Base-by-base conservation (phyloP, 352 stramenopile genomes). In the Globisporangium uncinulatum region DNA sequence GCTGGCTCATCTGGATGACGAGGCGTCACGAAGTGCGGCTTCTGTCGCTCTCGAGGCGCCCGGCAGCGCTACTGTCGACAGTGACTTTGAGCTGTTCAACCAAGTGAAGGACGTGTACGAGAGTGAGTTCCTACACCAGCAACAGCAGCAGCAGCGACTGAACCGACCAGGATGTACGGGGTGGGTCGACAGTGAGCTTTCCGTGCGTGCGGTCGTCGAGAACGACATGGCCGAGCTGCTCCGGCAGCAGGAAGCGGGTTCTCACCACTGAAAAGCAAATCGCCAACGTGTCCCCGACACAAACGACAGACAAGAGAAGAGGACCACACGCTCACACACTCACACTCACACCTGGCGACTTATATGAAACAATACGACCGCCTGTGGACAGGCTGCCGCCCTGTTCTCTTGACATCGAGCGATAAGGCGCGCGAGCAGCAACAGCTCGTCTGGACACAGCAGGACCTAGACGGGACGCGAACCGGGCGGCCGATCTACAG, bases 131-230 rank as follows among this genome's bases (percentile, higher is more conserved):
- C 42, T 67, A n/a, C n/a, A n/a, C 11, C 69, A 48, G 37, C 57
- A 51, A 4, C 44, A 56, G 0, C 41, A 45, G 43, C 47, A 37
- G 32, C 32, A 21, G 39, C 32, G 48, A 21, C 19, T 36, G n/a
- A 14, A 13, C 14, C 50, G 13, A 32, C 2, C 10, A 43, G 21
- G 52, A 17, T 4, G 24, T 8, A 13, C 19, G 17, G 43, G 55
- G 9, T 32, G 43, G 24, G 37, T 24, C 20, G 50, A 48, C 24
- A 7, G 20, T 3, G 39, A 74, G 42, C 37, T 69, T 1, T 65
- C 64, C 1, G 63, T 74, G 32, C 69, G 69, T 8, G 63, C 72
- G 48, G 63, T 66, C 10, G 68, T 81, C 19, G 66, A 80, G 44
- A 53, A 62, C 11, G 69, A 80, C 32, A 71, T 80, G 53, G 45